Conservation (phyloP, 2,329 filamentous ascomycete genomes). For the Diaporthe helianthi region DNA sequence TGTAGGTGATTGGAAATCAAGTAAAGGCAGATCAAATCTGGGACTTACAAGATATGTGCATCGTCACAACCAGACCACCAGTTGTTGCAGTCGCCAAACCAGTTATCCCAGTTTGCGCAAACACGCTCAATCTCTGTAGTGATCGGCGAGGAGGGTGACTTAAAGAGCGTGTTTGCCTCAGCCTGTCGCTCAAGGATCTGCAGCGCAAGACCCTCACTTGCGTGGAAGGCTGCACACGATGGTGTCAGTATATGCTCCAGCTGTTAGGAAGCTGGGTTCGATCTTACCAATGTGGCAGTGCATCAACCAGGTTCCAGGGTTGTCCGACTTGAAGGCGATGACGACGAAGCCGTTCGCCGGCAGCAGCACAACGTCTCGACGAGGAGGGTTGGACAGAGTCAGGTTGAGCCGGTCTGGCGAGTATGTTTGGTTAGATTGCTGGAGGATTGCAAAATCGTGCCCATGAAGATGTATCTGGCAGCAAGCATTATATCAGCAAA, state of each 20-base stretch:
- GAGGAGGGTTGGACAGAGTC: conserved; percentile 53
- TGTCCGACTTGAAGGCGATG: conserved; percentile 57
- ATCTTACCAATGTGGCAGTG: conserved; percentile 58
- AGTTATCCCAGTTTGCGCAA: conserved; percentile 28
- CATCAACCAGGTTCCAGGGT: conserved; percentile 58
- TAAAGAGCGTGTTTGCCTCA: conserved; percentile 31
- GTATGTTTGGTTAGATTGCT: conserved; percentile 38
- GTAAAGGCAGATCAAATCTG: too few relatives aligned
- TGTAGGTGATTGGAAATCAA: too few relatives aligned
- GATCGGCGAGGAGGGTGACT: neutral
- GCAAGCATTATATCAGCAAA: neutral
- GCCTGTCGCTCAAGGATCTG: conserved; percentile 47
- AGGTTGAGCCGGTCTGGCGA: conserved; percentile 34
- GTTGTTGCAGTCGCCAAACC: conserved; percentile 29
- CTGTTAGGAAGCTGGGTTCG: too few relatives aligned
- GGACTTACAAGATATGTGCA: conserved; percentile 12
- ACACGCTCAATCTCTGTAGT: conserved; percentile 9
- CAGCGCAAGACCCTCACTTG: conserved; percentile 51
- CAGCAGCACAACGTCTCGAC: conserved; percentile 60
- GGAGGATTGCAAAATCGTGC: conserved; percentile 55
- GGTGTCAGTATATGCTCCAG: neutral
- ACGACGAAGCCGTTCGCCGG: conserved; percentile 52
- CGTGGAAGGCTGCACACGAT: conserved; percentile 42
- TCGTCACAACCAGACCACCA: conserved; percentile 28
- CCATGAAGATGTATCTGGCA: conserved; percentile 55